Conservation (phyloP, 2,329 filamentous ascomycete genomes). For the Pyricularia pennisetigena region DNA sequence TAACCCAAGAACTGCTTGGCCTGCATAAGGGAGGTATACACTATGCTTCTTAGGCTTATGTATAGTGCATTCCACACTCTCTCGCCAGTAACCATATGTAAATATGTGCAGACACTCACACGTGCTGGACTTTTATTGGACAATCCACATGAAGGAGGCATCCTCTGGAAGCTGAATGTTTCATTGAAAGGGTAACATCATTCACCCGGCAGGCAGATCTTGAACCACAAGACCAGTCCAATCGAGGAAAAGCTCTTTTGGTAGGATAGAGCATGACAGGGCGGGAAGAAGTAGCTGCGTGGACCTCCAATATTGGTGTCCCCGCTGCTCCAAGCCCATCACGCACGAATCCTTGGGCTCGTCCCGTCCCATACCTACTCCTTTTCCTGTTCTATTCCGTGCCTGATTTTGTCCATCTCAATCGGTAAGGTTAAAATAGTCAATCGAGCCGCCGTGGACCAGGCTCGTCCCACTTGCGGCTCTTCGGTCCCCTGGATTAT, state of each 20-base stretch:
- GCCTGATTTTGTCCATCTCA: not conserved
- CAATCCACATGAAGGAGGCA: not conserved
- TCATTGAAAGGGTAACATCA: not conserved
- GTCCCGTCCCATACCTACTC: not conserved
- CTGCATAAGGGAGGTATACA: not conserved
- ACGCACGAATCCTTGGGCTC: not conserved
- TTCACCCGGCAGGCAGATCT: not conserved
- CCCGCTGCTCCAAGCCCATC: not conserved
- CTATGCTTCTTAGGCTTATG: not conserved
- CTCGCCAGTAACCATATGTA: not conserved
- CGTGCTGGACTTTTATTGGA: not conserved
- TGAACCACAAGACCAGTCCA: not conserved
- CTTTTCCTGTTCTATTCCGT: not conserved
- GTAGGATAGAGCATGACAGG: not conserved
- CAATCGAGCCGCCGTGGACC: not conserved
- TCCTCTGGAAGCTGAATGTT: not conserved
- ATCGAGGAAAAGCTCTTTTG: not conserved
- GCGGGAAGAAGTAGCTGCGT: not conserved
- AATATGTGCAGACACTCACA: not conserved
- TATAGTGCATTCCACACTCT: not conserved
- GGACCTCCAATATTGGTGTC: not conserved
- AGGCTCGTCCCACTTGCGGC: not conserved
- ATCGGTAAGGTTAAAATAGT: not conserved
- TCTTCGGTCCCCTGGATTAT: conserved; percentile 6
- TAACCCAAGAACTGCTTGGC: not conserved